These are phyloP conservation scores for Cytauxzoon felis DNA, from an alignment of 169 alveolate genomes.

Conservation along the genomic window DNA sequence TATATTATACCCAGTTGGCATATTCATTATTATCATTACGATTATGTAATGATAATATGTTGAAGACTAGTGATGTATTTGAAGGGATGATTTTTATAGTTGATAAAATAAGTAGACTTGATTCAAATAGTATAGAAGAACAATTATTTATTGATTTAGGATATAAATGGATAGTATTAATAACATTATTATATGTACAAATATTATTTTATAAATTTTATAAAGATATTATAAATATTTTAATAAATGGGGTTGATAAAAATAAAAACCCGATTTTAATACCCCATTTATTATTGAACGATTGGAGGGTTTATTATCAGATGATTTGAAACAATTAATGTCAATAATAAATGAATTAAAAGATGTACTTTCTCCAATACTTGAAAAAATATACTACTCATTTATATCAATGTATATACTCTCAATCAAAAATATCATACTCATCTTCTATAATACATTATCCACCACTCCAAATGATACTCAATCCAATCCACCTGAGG, in stretches of 20 bases:
- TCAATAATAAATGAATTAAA: constrained; percentile 29
- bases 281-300: too few relatives aligned
- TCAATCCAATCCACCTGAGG: too few relatives aligned
- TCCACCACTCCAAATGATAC: too few relatives aligned
- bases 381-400: constrained; percentile 34
- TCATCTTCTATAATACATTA: too few relatives aligned
- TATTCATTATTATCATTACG: constrained; percentile 18
- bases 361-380: neutral
- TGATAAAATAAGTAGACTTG: constrained; percentile 6
- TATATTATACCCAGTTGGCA: constrained; percentile 30
- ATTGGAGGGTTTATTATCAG: constrained; percentile 18
- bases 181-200: constrained; percentile 37
- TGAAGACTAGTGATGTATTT: constrained; percentile 11
- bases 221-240: constrained; percentile 10
- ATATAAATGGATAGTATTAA: constrained; percentile 26
- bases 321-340: constrained; percentile 16
- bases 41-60: neutral
- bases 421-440: constrained; percentile 19
- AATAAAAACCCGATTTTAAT: too few relatives aligned
- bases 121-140: neutral
- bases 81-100: constrained; percentile 15
- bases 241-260: too few relatives aligned
- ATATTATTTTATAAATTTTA: constrained; percentile 29
- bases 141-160: constrained; percentile 4
- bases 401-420: constrained; percentile 4